Evolutionary conservation across 352 stramenopile species (phyloP), one percentile per base, ranked within the genome.

Genomic region (Globisporangium nodosum): DNA sequence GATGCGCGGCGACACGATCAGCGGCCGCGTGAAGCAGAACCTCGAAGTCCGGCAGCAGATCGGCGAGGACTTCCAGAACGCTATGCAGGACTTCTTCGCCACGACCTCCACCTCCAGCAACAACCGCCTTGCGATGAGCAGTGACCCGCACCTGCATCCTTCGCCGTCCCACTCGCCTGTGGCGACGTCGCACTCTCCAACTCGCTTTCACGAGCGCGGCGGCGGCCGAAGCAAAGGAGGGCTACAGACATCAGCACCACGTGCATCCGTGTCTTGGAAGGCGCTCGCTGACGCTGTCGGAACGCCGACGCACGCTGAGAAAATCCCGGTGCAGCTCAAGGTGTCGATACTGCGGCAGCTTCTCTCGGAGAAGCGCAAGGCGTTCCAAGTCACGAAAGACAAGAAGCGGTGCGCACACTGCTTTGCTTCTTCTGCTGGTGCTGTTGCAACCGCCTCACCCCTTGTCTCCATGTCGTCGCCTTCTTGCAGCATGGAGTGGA

Each of bases 11-110:
- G 49, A 27, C 15, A 52, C 35, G 7, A 52, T 40, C 13, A 48
- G 52, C 16, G 21, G n/a, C 9, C 72, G 68, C 37, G 54, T 61
- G 16, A 58, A 62, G n/a, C 57, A 64, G 18, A 56, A 76, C 58
- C 60, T 79, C 3, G 58, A 78, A 33, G 61, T 86, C 11, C 58
- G 61, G 12, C 58, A 71, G 15, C 65, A 76, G 50, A 82, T 85
- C 52, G 64, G 69, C 18, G 73, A 85, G 27, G 76, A 87, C 39
- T 70, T 87, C 42, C 71, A 87, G 33, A 60, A 71, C 30, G 73
- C 77, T 48, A 87, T 87, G 73, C 69, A 71, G 45, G 79, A 89
- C 45, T 78, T 84, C 61, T 85, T 81, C 66, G 64, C 65, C 0
- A 68, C 71, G 1, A 27, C 53, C 43, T 4, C 58, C 53, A 20